phyloP scores from a whole-genome alignment of 352 stramenopile species.

The Phytophthora quininea region DNA sequence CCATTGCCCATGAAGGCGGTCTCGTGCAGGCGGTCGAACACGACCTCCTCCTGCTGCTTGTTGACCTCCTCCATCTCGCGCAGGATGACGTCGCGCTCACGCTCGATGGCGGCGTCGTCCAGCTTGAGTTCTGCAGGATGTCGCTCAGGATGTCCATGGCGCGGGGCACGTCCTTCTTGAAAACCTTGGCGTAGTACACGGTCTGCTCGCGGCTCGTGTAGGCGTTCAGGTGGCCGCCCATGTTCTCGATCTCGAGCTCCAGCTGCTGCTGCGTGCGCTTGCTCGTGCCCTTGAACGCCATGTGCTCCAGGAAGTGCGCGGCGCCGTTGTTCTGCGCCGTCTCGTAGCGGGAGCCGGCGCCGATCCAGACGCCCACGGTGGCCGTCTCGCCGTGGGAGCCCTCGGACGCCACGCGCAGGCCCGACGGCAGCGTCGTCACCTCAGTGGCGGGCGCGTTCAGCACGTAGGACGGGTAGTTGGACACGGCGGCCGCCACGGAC shows the following conservation, averaged over 20 bases:
- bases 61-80: constrained; percentile 99
- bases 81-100: constrained; percentile 99
- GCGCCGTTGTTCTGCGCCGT: constrained; percentile 98
- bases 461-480: constrained; percentile 89
- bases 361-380: constrained; percentile 98
- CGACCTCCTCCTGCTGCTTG: constrained; percentile 98
- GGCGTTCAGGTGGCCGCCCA: constrained; percentile 99
- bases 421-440: constrained; percentile 96
- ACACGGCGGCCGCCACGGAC: constrained; percentile 65
- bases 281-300: constrained; percentile 99
- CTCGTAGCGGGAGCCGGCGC: constrained; percentile 97
- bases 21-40: constrained; percentile 99
- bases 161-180: constrained; percentile 98
- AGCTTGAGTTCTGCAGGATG: constrained; percentile 99
- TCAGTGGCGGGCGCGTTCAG: constrained; percentile 95
- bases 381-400: constrained; percentile 97
- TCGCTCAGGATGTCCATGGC: constrained; percentile 99
- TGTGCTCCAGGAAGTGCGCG: constrained; percentile 99
- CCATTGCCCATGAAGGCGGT: constrained; percentile 98
- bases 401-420: constrained; percentile 98
- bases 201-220: constrained; percentile 99
- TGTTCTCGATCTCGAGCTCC: constrained; percentile 99
- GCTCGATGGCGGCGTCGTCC: constrained; percentile 95
- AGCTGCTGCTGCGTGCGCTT: constrained; percentile 97
- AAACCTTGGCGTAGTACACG: constrained; percentile 99